Conservation (phyloP, 176 grass and related monocot species). For the Carex pumila region DNA sequence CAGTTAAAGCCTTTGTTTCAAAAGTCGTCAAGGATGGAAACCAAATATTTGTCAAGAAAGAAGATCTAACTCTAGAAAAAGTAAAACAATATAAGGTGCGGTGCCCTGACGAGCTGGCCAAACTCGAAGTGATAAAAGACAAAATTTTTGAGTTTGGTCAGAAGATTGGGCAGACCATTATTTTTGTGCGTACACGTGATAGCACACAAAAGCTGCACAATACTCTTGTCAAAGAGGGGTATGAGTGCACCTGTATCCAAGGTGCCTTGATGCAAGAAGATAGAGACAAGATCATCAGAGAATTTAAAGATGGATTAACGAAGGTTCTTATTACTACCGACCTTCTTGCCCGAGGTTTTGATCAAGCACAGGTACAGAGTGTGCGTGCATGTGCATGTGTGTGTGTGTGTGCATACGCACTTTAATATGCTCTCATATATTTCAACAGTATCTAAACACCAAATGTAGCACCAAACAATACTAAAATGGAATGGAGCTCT, state of each 20-base stretch:
- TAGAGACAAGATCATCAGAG: conserved; percentile 77
- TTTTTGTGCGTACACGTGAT: conserved; percentile 75
- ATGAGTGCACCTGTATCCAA: conserved; percentile 93
- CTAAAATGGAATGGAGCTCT: background rate
- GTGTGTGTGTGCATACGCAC: background rate
- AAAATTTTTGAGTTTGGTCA: conserved; percentile 97
- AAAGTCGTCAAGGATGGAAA: conserved; percentile 68
- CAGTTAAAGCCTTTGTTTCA: conserved; percentile 93
- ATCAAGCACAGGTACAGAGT: conserved; percentile 80
- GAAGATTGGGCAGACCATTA: conserved; percentile 95
- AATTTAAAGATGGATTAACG: conserved; percentile 91
- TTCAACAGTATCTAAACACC: background rate
- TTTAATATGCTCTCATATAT: background rate
- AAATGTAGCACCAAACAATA: background rate
- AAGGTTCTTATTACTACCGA: conserved; percentile 94
- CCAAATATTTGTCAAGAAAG: conserved; percentile 96
- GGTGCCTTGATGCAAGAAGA: conserved; percentile 75
- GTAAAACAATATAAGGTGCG: conserved; percentile 90
- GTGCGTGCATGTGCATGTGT: background rate
- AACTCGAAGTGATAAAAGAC: conserved; percentile 86
- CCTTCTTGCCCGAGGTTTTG: conserved; percentile 90
- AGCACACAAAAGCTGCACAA: conserved; percentile 68
- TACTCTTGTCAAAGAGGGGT: conserved; percentile 66
- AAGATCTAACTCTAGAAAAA: conserved; percentile 94
- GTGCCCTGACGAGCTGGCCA: conserved; percentile 66